phyloP scores from a whole-genome alignment of 225 moss, liverwort and hornwort species.

The Pleurozium schreberi region DNA sequence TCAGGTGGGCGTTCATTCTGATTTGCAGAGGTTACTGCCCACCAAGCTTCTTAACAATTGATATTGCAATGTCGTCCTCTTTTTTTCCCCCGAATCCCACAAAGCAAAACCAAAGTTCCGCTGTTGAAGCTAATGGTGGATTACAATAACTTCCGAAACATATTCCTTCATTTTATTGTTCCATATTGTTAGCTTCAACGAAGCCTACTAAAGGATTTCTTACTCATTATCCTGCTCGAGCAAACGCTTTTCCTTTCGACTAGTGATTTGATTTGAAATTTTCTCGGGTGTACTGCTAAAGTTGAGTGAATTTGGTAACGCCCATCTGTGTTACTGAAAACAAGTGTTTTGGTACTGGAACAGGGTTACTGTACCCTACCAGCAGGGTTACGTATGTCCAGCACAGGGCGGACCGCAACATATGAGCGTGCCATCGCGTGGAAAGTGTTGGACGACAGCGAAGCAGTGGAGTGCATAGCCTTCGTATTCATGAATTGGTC shows the following conservation, averaged over 20 bases:
- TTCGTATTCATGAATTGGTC: constrained; percentile 89
- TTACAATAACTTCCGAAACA: not conserved
- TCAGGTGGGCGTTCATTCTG: constrained; percentile 41
- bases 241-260: not conserved
- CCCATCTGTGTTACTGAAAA: not conserved
- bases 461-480: constrained; percentile 68
- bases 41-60: not conserved
- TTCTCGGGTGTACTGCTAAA: not conserved
- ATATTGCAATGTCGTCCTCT: not conserved
- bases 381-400: constrained; percentile 69
- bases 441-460: constrained; percentile 75
- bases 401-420: constrained; percentile 60
- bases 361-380: constrained; percentile 76
- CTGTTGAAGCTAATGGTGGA: not conserved
- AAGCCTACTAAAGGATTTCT: not conserved
- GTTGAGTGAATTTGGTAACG: not conserved
- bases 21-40: not conserved
- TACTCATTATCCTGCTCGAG: not conserved
- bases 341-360: not conserved
- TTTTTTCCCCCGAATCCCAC: not conserved
- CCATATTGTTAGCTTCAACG: not conserved
- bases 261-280: not conserved
- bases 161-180: not conserved
- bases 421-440: constrained; percentile 77
- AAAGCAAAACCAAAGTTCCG: not conserved